Conservation (phyloP, 306 rosid species). For the Sesbania bispinosa region DNA sequence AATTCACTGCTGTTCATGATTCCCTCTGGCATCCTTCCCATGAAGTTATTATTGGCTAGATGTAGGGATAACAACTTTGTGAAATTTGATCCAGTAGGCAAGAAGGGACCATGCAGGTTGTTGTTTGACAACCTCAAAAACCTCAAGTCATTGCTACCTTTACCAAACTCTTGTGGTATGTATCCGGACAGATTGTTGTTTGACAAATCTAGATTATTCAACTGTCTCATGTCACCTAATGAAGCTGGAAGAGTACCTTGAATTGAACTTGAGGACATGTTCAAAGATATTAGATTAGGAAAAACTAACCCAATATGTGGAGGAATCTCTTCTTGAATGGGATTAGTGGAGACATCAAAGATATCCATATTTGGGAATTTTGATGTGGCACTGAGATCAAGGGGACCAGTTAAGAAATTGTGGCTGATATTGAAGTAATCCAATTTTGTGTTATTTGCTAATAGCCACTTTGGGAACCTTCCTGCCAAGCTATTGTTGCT, state of each 20-base stretch:
- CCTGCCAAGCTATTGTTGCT: background rate
- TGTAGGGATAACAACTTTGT: background rate
- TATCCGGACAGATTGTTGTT: background rate
- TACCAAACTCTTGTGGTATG: background rate
- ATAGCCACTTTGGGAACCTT: slow-evolving; percentile 18
- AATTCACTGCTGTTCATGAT: background rate
- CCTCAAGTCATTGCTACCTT: background rate
- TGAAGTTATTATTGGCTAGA: background rate
- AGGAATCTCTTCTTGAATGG: background rate
- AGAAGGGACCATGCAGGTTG: background rate
- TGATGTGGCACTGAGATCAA: background rate
- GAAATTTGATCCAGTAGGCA: background rate
- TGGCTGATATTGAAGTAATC: background rate
- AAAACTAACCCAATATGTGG: background rate
- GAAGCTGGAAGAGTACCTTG: slow-evolving; percentile 7
- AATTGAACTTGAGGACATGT: background rate
- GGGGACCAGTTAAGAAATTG: background rate
- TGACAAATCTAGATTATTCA: slow-evolving; percentile 8
- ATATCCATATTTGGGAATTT: background rate
- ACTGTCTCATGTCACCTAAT: background rate
- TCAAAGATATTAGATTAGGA: background rate
- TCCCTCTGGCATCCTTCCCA: background rate
- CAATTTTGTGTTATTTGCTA: slow-evolving; percentile 20
- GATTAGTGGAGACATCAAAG: slow-evolving; percentile 16
- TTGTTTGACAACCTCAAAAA: slow-evolving; percentile 11